These are phyloP conservation scores for Conidiobolus incongruus DNA, from an alignment of 371 early-diverging fungal species.

Conservation along the genomic window DNA sequence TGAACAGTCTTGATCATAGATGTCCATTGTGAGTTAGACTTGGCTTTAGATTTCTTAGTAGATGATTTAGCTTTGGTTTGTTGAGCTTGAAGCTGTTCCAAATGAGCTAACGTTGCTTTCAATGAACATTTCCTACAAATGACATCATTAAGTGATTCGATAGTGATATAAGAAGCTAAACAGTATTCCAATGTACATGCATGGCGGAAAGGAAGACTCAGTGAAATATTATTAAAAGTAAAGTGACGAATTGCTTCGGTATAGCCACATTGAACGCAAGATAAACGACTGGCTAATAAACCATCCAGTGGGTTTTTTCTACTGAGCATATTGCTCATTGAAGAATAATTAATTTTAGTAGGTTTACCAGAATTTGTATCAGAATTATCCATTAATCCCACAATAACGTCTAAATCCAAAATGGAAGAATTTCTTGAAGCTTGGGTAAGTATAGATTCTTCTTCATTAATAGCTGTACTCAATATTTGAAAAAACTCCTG, in stretches of 20 bases:
- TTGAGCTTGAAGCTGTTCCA: no score
- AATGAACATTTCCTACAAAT: conserved; percentile 52
- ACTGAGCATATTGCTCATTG: no score
- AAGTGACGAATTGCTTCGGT: conserved; percentile 60
- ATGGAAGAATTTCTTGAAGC: conserved; percentile 6
- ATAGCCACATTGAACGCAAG: conserved; percentile 56
- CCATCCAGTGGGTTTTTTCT: conserved; percentile 47
- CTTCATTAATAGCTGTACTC: conserved; percentile 47
- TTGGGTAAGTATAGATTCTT: conserved; percentile 18
- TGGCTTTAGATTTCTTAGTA: no score
- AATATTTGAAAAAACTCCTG: conserved; percentile 84
- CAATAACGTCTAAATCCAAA: conserved; percentile 7
- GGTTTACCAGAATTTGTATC: no score
- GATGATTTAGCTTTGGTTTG: no score
- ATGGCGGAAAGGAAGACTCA: conserved; percentile 34
- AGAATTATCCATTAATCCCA: no score
- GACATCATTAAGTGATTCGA: conserved; percentile 48
- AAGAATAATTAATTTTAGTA: no score
- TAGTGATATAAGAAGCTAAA: conserved; percentile 32
- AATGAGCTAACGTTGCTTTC: conserved; percentile 24
- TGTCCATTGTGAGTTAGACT: no score
- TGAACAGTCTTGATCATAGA: no score
- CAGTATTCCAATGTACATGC: conserved; percentile 38
- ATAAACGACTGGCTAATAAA: conserved; percentile 43
- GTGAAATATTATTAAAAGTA: conserved; percentile 58